phyloP scores from a whole-genome alignment of 371 early-diverging fungal genomes.

The Mucor sp. region DNA sequence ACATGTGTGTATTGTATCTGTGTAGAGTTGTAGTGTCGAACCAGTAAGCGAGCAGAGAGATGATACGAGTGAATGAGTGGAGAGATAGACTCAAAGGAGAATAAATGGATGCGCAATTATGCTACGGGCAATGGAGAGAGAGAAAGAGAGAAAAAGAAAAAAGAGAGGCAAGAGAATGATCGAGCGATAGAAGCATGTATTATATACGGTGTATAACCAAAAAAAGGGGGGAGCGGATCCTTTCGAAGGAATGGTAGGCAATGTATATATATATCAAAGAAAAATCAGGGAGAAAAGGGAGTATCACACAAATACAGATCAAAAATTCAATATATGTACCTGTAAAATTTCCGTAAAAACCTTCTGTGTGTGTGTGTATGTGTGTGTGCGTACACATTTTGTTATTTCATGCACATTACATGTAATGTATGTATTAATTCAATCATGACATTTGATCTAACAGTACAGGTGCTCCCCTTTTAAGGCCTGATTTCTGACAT shows the following conservation, averaged over 20 bases:
- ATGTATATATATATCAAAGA: background rate
- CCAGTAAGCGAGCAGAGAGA: background rate
- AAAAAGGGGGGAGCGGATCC: background rate
- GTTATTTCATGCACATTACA: background rate
- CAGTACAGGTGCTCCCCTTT: background rate
- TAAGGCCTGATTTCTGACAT: background rate
- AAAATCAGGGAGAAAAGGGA: background rate
- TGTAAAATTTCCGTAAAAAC: background rate
- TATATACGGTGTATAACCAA: background rate
- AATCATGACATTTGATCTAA: background rate
- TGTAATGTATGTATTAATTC: background rate
- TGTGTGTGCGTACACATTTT: background rate
- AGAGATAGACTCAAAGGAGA: background rate
- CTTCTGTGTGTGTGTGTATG: background rate
- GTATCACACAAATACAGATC: background rate
- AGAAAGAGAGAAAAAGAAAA: background rate
- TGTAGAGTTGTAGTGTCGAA: background rate
- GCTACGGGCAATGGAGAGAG: background rate
- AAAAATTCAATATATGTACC: conserved; percentile 1
- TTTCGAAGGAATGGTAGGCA: background rate
- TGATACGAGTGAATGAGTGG: background rate
- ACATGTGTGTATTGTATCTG: conserved; percentile 10
- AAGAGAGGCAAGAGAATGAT: background rate
- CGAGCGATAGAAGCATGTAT: background rate
- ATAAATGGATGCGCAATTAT: background rate